Evolutionary conservation across 1,284 basidiomycete genomes (phyloP).

Genomic region (Fistulina hepatica): DNA sequence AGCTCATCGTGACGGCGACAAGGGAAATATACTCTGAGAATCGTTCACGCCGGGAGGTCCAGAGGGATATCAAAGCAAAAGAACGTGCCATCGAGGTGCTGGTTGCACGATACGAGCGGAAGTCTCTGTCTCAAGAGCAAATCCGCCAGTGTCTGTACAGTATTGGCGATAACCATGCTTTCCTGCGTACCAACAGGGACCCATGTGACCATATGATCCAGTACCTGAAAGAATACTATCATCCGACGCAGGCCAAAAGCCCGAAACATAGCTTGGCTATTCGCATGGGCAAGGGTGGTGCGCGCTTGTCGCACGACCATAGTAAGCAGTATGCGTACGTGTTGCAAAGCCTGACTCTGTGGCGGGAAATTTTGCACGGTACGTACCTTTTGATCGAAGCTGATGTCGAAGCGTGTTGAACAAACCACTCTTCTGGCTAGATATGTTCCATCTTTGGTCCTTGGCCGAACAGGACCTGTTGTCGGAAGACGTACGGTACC

Average conservation of each 20-base stretch:
- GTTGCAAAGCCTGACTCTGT: slow-evolving; percentile 70
- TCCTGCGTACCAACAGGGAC: slow-evolving; percentile 70
- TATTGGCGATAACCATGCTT: slow-evolving; percentile 78
- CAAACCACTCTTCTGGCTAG: slow-evolving; percentile 25
- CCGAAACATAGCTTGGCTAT: slow-evolving; percentile 59
- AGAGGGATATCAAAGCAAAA: slow-evolving; percentile 69
- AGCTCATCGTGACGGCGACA: slow-evolving; percentile 59
- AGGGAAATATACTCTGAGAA: slow-evolving; percentile 69
- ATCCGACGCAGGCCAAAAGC: slow-evolving; percentile 54
- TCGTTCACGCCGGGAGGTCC: slow-evolving; percentile 58
- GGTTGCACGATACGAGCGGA: slow-evolving; percentile 46
- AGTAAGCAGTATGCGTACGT: slow-evolving; percentile 74
- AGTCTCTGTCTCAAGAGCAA: slow-evolving; percentile 47
- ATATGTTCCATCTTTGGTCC: slow-evolving; percentile 78
- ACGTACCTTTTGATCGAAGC: no score
- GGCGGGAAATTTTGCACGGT: slow-evolving; percentile 77
- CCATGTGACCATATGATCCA: slow-evolving; percentile 73
- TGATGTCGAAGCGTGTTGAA: not conserved
- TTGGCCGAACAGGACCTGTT: slow-evolving; percentile 68
- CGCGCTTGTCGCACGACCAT: slow-evolving; percentile 71
- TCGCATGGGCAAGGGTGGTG: slow-evolving; percentile 63
- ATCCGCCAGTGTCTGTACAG: slow-evolving; percentile 70
- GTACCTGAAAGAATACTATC: slow-evolving; percentile 65
- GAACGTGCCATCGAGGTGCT: slow-evolving; percentile 71
- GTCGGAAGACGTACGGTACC: slow-evolving; percentile 60